Base-by-base conservation (phyloP, 306 rosid species). In the Citrullus mucosospermus region DNA sequence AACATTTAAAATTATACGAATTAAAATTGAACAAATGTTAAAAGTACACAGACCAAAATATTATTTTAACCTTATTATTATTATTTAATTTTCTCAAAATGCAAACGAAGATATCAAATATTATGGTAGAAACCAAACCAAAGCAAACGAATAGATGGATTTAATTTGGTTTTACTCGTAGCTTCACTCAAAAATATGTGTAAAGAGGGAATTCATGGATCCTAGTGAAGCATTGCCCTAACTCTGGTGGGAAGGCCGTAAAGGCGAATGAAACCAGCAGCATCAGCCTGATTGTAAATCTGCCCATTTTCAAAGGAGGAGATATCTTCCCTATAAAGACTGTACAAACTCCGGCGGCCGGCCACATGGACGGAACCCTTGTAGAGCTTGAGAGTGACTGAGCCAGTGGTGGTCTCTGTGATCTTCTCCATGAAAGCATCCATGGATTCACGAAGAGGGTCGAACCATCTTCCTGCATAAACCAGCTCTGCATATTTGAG, bases 391-490 rank as follows among this genome's bases (percentile, higher is more conserved):
- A 95, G 72, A 32, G 83, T 87, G 78, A 95, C 93, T 9, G 96
- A 87, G 20, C 98, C 97, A 0, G 96, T 92, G 46, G 96, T 92
- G 57, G 92, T 85, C 79, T 85, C 83, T 0, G 96, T 89, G 85
- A 92, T 89, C 85, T 91, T 86, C 88, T 91, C 85, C 98, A 95
- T 95, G 88, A 95, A 92, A 63, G 96, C 89, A 79, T 95, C 97
- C 86, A 95, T 73, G 13, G 97, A 91, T 66, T 88, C 92, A 0
- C 98, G 90, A 70, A 92, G 98, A 1, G 97, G 97, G 78, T 95
- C 97, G 10, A 92, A 95, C 98, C 98, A 92, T 87, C 98, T 61
- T 4, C 97, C 97, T 67, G 98, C 98, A 38, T 95, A 95, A 8
- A 95, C 97, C 65, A 95, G 82, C 92, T 95, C 98, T 0, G 97